Base-by-base conservation (phyloP, 257 asterid genomes). In the Anisodus acutangulus region DNA sequence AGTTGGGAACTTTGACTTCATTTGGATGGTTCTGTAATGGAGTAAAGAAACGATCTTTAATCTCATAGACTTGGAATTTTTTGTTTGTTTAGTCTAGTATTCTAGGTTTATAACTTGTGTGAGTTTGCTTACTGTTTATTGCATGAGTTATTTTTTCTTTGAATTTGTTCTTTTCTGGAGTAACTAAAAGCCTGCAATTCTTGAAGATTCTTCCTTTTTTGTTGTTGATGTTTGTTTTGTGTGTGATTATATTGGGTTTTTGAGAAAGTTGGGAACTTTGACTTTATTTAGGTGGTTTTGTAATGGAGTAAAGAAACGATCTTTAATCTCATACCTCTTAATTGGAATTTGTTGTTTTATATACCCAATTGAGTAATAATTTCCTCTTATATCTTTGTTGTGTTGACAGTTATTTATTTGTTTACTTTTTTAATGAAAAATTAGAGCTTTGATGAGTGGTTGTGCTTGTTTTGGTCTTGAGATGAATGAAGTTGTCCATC, bases 401-500 rank as follows among this genome's bases (percentile, higher is more conserved):
- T 59, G 31, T 59, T 16, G 31, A 3, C 62, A 55, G 6, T 6
- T 59, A n/a, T 6, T 59, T 59, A n/a, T 17, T 15, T 57, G 5
- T n/a, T 58, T 59, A 43, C 17, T 43, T 70, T 71, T 71, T 35
- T n/a, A n/a, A n/a, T n/a, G 35, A 31, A 45, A 9, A 71, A 9
- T 8, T 71, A 71, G 37, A 71, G 57, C 37, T 71, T 70, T 71
- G 79, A 31, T n/a, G 57, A 43, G 37, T 43, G 57, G 58, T 71
- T 43, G 16, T 43, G 17, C 37, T 71, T 53, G 47, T 53, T 76
- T 26, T 76, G 0, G 45, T 51, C 8, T 12, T 26, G 64, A 76
- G 81, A 76, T 53, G 64, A 76, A 76, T 76, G 81, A 76, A 76
- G 6, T 53, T 76, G 81, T 51, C 64, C 26, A 31, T 53, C 12